Base-by-base conservation (phyloP, 1,139 yeast species). In the Scheffersomyces segobiensis region DNA sequence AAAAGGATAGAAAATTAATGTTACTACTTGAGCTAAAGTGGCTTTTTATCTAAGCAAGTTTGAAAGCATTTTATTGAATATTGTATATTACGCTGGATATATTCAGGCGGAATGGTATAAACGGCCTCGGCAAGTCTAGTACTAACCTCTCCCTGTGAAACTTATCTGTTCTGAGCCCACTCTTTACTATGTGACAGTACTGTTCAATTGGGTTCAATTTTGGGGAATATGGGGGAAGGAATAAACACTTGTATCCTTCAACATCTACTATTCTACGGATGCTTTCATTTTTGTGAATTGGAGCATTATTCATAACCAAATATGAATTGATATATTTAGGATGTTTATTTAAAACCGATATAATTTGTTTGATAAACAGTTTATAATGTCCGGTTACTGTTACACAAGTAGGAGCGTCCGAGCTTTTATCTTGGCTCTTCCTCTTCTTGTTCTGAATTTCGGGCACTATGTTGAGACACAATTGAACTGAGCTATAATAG, bases 171-270 rank as follows among this genome's bases (percentile, higher is more conserved):
- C n/a, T n/a, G n/a, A n/a, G n/a, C n/a, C n/a, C n/a, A n/a, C n/a
- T n/a, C n/a, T n/a, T n/a, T n/a, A n/a, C n/a, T n/a, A n/a, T n/a
- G n/a, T n/a, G n/a, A n/a, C n/a, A n/a, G n/a, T n/a, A n/a, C n/a
- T n/a, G n/a, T n/a, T n/a, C n/a, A n/a, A n/a, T n/a, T n/a, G n/a
- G 56, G 32, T 53, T 54, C n/a, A 50, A 52, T 21, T 53, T 55
- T 3, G 57, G 60, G 20, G 55, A 54, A 32, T 21, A 57, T 20
- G 58, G 57, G 4, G 57, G 58, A 24, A 55, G 48, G n/a, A 50
- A 56, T n/a, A 52, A 39, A n/a, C 51, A 20, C 50, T 32, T 53
- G 42, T 52, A 53, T 26, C 58, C 54, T 46, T 52, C 14, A 26
- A 24, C 49, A 14, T 22, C n/a, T 26, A 53, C 49, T 46, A 46